phyloP scores from a whole-genome alignment of 2,329 filamentous ascomycete species.

The Leptosphaerulina australis region DNA sequence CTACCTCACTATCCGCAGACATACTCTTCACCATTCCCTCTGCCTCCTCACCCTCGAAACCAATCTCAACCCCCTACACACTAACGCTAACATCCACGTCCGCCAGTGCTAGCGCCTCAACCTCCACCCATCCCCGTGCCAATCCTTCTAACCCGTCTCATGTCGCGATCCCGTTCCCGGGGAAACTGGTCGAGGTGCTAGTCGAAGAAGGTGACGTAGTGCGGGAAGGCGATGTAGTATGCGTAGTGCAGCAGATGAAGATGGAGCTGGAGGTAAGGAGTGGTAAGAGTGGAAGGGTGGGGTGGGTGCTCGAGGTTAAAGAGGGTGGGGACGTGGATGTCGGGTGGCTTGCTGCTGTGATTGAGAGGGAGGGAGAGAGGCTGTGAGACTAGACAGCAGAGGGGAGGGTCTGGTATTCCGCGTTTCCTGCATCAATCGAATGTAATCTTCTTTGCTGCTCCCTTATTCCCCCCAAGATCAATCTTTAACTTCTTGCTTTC shows the following conservation, averaged over 20 bases:
- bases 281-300: slow-evolving; percentile 54
- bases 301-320: slow-evolving; percentile 60
- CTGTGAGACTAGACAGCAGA: slow-evolving; percentile 1
- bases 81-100: slow-evolving; percentile 55
- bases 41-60: slow-evolving; percentile 53
- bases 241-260: slow-evolving; percentile 71
- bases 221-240: slow-evolving; percentile 59
- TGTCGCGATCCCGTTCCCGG: slow-evolving; percentile 62
- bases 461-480: slow-evolving; percentile 22
- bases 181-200: slow-evolving; percentile 64
- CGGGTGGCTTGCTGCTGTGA: slow-evolving; percentile 59
- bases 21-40: slow-evolving; percentile 56
- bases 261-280: slow-evolving; percentile 70
- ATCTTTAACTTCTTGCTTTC: slow-evolving; percentile 57
- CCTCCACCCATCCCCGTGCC: slow-evolving; percentile 55
- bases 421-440: slow-evolving; percentile 58
- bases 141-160: slow-evolving; percentile 59
- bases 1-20: slow-evolving; percentile 60
- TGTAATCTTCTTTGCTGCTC: slow-evolving; percentile 63
- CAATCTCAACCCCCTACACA: slow-evolving; percentile 51
- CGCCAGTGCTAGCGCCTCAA: slow-evolving; percentile 48
- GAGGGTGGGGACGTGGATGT: slow-evolving; percentile 63
- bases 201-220: slow-evolving; percentile 62
- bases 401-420: slow-evolving; percentile 3
- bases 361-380: slow-evolving; percentile 41